A percentile compares a stretch with the other conserved stretches of the same genome.
phyloP scores from a whole-genome alignment of 768 basidiomycete species.

The Heimioporus sp. region DNA sequence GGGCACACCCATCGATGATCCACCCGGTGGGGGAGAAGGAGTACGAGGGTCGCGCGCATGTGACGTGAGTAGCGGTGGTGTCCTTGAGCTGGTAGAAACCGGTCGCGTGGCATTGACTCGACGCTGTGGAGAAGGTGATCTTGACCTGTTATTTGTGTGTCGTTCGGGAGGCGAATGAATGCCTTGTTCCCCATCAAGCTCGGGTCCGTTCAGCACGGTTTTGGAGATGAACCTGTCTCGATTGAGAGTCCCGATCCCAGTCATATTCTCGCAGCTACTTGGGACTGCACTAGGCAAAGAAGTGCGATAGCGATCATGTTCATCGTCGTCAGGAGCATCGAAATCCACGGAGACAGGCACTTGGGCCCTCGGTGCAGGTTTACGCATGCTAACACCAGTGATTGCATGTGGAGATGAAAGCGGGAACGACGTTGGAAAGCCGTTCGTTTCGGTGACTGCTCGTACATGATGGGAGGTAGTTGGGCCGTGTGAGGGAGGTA shows the following conservation, averaged over 20 bases:
- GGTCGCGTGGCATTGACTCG: constrained; percentile 30
- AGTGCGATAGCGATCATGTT: constrained; percentile 35
- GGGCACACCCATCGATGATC: constrained; percentile 10
- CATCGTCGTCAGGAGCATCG: constrained; percentile 32
- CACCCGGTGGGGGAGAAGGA: constrained; percentile 19
- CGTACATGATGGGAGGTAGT: constrained; percentile 32
- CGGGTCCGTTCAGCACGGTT: constrained; percentile 2
- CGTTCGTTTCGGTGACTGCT: constrained; percentile 32
- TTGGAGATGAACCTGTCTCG: constrained; percentile 27
- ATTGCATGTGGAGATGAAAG: constrained; percentile 20
- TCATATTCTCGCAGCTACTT: constrained; percentile 57
- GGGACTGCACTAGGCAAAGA: constrained; percentile 56
- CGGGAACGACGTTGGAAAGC: constrained; percentile 16
- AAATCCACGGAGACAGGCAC: constrained; percentile 58
- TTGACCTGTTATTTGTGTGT: constrained; percentile 13
- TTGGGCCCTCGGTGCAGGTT: constrained; percentile 62
- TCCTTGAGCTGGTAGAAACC: constrained; percentile 38
- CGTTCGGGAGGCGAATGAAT: constrained; percentile 16
- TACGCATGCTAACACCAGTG: constrained; percentile 48
- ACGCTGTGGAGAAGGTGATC: constrained; percentile 24
- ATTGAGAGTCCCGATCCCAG: constrained; percentile 52
- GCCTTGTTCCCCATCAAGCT: constrained; percentile 17
- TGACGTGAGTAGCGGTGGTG: constrained; percentile 38
- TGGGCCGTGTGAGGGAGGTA: constrained; percentile 11
- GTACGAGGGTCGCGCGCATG: constrained; percentile 26